phyloP scores from a whole-genome alignment of 228 moss, liverwort and hornwort species.

The Sphagnum fallax region DNA sequence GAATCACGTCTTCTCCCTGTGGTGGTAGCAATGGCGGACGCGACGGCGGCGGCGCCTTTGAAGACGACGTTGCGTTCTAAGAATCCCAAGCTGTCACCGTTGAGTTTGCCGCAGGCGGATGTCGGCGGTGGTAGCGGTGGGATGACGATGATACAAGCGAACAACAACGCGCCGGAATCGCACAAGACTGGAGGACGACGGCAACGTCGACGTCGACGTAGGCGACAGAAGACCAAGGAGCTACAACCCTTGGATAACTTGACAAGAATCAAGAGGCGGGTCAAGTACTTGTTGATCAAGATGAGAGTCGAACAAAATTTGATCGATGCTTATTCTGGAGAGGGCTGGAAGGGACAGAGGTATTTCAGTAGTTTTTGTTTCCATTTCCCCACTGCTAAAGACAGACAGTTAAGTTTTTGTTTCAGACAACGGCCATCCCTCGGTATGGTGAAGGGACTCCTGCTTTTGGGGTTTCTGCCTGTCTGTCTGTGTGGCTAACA shows the following conservation, averaged over 20 bases:
- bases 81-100: no score
- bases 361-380: conserved; percentile 3
- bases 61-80: no score
- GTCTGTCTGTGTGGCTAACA: conserved; percentile 9
- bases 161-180: neutral
- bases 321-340: conserved; percentile 79
- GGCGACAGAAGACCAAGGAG: conserved; percentile 17
- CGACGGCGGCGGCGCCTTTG: no score
- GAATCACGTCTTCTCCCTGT: no score
- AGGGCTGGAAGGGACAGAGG: conserved; percentile 97
- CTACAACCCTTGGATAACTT: conserved; percentile 51
- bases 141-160: no score
- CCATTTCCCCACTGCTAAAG: neutral
- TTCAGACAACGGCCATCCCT: neutral
- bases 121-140: no score
- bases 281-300: conserved; percentile 74
- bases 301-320: conserved; percentile 85
- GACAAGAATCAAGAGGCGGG: conserved; percentile 61
- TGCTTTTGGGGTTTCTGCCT: neutral
- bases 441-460: neutral
- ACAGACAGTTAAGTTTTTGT: neutral
- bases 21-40: no score
- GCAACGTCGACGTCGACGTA: conserved; percentile 19
- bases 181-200: conserved; percentile 22
- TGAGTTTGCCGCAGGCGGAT: no score